phyloP scores from a whole-genome alignment of 768 basidiomycete genomes.

The Inosperma sp. region DNA sequence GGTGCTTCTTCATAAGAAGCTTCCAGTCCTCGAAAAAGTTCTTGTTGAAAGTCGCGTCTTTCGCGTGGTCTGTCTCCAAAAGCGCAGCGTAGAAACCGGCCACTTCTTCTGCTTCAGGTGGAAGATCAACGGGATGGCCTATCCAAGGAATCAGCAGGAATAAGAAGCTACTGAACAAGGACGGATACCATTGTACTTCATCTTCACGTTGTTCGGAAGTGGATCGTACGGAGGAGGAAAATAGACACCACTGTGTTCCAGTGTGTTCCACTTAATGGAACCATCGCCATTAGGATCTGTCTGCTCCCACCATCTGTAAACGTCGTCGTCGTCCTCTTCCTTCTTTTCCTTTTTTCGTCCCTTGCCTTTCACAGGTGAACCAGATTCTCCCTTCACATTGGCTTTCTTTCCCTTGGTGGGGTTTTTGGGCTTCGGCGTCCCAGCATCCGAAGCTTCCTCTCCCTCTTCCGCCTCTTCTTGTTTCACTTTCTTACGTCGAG shows the following conservation, averaged over 20 bases:
- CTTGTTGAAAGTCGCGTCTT: constrained; percentile 82
- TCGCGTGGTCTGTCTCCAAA: constrained; percentile 87
- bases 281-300: constrained; percentile 67
- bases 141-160: constrained; percentile 8
- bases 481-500: constrained; percentile 50
- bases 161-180: constrained; percentile 2
- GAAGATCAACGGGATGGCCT: constrained; percentile 79
- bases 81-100: constrained; percentile 94
- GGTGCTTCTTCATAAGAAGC: constrained; percentile 68
- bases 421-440: constrained; percentile 21
- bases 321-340: constrained; percentile 69
- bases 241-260: constrained; percentile 90
- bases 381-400: constrained; percentile 40
- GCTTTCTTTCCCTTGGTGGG: constrained; percentile 40
- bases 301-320: constrained; percentile 78
- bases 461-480: too few relatives aligned
- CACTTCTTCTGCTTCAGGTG: constrained; percentile 89
- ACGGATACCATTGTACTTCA: constrained; percentile 86
- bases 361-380: constrained; percentile 37
- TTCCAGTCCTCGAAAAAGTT: constrained; percentile 96
- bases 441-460: constrained; percentile 38
- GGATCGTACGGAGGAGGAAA: constrained; percentile 95
- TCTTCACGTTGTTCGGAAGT: constrained; percentile 77
- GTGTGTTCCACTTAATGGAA: constrained; percentile 87
- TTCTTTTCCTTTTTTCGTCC: constrained; percentile 54